Percentiles rank a stretch among this genome's conserved stretches.
phyloP scores from a whole-genome alignment of 306 rosid species.

The Begonia loranthoides region DNA sequence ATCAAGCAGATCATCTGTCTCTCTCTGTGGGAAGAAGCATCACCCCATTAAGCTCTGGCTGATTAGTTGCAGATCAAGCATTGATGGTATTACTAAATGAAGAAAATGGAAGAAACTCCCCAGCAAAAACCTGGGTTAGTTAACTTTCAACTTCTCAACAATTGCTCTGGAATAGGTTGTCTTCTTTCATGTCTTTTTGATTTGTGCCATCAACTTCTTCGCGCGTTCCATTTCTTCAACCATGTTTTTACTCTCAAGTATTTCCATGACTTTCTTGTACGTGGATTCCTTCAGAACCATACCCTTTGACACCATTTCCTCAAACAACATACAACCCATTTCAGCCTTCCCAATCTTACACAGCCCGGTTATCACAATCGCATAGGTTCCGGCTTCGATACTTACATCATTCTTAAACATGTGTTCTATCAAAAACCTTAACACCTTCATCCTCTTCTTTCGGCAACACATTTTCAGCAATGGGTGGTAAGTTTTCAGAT shows the following conservation, averaged over 20 bases:
- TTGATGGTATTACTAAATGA: too few relatives aligned
- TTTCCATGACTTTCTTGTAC: slow-evolving; percentile 25
- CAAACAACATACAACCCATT: slow-evolving; percentile 11
- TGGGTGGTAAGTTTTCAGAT: slow-evolving; percentile 51
- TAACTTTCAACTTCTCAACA: too few relatives aligned
- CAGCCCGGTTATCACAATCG: slow-evolving; percentile 41
- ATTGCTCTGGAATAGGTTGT: not conserved
- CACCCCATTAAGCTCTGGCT: too few relatives aligned
- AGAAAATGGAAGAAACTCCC: too few relatives aligned
- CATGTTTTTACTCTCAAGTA: slow-evolving; percentile 50
- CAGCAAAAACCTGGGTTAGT: too few relatives aligned
- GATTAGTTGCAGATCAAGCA: too few relatives aligned
- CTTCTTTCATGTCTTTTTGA: slow-evolving; percentile 1
- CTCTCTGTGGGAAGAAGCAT: too few relatives aligned
- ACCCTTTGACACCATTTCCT: slow-evolving; percentile 26
- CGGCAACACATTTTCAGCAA: slow-evolving; percentile 74
- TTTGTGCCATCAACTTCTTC: slow-evolving; percentile 37
- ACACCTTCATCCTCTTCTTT: slow-evolving; percentile 78
- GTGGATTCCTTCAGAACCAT: slow-evolving; percentile 23
- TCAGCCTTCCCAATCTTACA: slow-evolving; percentile 34
- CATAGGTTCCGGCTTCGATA: slow-evolving; percentile 42
- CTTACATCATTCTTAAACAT: slow-evolving; percentile 59
- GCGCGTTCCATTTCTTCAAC: slow-evolving; percentile 30
- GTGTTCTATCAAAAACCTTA: slow-evolving; percentile 52
- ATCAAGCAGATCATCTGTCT: too few relatives aligned